A percentile compares a stretch with the other conserved stretches of the same genome.
Conservation (phyloP, 2,329 filamentous ascomycete species). For the Diaporthe capsici region DNA sequence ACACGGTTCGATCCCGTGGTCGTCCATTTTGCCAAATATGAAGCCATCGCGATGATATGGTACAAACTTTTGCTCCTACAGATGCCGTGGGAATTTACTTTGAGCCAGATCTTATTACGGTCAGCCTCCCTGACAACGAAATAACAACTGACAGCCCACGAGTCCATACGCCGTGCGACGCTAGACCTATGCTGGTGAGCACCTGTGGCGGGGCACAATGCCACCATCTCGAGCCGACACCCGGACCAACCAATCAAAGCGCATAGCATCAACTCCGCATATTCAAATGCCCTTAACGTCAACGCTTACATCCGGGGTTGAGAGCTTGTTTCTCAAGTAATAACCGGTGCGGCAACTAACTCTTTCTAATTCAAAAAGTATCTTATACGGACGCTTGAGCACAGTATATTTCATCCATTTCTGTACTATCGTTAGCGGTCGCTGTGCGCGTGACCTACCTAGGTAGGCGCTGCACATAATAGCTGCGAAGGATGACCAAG, state of each 20-base stretch:
- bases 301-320: neutral
- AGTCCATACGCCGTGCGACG: neutral
- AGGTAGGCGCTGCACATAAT: neutral
- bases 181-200: neutral
- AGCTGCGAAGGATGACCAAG: neutral
- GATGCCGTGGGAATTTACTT: neutral
- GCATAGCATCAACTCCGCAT: neutral
- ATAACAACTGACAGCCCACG: neutral
- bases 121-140: neutral
- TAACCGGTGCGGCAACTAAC: neutral
- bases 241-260: neutral
- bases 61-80: neutral
- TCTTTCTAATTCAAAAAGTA: neutral
- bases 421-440: neutral
- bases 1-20: slow-evolving; percentile 24
- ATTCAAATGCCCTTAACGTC: neutral
- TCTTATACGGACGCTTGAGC: neutral
- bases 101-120: neutral
- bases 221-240: neutral
- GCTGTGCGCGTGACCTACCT: neutral
- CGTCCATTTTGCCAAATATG: slow-evolving; percentile 14
- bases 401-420: neutral
- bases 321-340: neutral
- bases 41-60: neutral
- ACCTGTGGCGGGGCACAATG: neutral